Conservation (phyloP, 2,329 filamentous ascomycete species). For the Aspergillus aculeatus region DNA sequence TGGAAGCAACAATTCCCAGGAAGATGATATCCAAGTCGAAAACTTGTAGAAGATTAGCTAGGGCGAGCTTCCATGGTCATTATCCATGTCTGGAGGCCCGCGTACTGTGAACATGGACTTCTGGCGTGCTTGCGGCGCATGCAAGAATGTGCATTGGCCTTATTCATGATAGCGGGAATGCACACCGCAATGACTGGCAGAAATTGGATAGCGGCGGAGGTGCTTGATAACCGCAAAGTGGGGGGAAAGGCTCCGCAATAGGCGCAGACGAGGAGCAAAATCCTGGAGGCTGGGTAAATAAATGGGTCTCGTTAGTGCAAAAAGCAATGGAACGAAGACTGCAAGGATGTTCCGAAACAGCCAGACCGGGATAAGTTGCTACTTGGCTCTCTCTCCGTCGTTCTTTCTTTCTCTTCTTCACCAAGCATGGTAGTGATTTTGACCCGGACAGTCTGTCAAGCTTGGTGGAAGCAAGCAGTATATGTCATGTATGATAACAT, state of each 20-base stretch:
- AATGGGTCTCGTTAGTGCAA: constrained; percentile 14
- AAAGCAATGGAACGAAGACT: constrained; percentile 16
- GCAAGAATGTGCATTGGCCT: constrained; percentile 21
- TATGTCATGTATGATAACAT: background rate
- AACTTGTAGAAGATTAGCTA: constrained; percentile 19
- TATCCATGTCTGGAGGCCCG: constrained; percentile 13
- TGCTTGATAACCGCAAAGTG: constrained; percentile 25
- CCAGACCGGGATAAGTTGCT: background rate
- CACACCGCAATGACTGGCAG: constrained; percentile 24
- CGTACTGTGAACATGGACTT: constrained; percentile 7
- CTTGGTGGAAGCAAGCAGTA: background rate
- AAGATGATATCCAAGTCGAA: constrained; percentile 20
- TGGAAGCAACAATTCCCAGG: constrained; percentile 10
- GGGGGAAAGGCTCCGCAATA: constrained; percentile 22
- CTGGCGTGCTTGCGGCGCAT: constrained; percentile 14
- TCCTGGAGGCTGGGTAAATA: constrained; percentile 23
- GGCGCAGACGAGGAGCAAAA: constrained; percentile 22
- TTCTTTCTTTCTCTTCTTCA: background rate
- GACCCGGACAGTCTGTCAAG: background rate
- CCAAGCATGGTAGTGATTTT: background rate
- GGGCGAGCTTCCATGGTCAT: constrained; percentile 22
- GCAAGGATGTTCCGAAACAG: constrained; percentile 12
- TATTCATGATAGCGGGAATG: constrained; percentile 24
- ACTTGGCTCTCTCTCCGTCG: constrained; percentile 1
- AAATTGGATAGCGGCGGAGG: constrained; percentile 18